Evolutionary conservation across 164 flowering plant species (phyloP).

Genomic region (Tinospora cordifolia): DNA sequence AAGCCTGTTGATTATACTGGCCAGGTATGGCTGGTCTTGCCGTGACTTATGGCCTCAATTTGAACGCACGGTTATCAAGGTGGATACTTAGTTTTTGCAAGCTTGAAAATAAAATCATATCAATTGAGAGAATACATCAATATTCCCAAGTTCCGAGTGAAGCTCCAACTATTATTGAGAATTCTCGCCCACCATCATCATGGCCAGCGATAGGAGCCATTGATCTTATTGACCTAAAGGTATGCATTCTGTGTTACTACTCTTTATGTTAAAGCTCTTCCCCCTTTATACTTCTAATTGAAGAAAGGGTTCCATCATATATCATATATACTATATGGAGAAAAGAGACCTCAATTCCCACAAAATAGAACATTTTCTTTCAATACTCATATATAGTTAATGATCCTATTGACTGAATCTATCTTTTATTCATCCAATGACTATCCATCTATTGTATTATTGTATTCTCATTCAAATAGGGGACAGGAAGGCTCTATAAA

Average conservation of each 20-base stretch:
- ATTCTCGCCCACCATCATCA: constrained; percentile 61
- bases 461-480: too few relatives aligned
- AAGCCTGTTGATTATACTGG: constrained; percentile 13
- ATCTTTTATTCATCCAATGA: too few relatives aligned
- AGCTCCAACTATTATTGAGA: constrained; percentile 73
- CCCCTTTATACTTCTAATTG: too few relatives aligned
- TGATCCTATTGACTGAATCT: too few relatives aligned
- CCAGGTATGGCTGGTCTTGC: constrained; percentile 99
- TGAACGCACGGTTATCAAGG: constrained; percentile 89
- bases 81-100: constrained; percentile 99
- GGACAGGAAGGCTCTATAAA: too few relatives aligned
- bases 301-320: too few relatives aligned
- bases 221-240: constrained; percentile 80
- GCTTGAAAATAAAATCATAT: constrained; percentile 95
- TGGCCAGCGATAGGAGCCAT: constrained; percentile 91
- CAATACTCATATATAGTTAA: too few relatives aligned
- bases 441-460: too few relatives aligned
- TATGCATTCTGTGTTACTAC: constrained; percentile 19
- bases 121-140: constrained; percentile 91
- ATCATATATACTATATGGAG: too few relatives aligned
- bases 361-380: too few relatives aligned
- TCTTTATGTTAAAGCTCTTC: background rate
- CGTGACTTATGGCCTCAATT: constrained; percentile 89
- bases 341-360: too few relatives aligned
- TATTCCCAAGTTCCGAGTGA: constrained; percentile 80